phyloP scores from a whole-genome alignment of 1,139 yeast genomes.

The Groenewaldozyma auringiensis region DNA sequence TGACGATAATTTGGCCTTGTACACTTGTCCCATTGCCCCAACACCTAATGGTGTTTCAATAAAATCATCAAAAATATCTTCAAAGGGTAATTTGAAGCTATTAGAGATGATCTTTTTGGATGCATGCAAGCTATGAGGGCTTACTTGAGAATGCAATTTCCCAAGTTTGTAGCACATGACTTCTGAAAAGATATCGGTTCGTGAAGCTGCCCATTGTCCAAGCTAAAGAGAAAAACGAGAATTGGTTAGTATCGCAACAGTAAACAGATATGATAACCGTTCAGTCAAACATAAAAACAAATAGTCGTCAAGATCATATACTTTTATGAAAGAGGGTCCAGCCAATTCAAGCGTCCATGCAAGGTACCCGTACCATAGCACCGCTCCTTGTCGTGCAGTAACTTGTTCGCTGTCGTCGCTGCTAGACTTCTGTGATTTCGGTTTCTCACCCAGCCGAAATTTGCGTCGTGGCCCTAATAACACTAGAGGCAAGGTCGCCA shows the following conservation, averaged over 20 bases:
- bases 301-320: slow-evolving; percentile 18
- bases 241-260: slow-evolving; percentile 1
- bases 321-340: slow-evolving; percentile 88
- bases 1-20: slow-evolving; percentile 53
- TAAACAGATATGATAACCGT: slow-evolving; percentile 2
- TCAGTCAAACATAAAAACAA: slow-evolving; percentile 3
- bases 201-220: slow-evolving; percentile 99
- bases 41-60: slow-evolving; percentile 75
- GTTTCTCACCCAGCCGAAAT: background rate
- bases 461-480: slow-evolving; percentile 44
- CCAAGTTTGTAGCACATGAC: slow-evolving; percentile 74
- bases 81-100: slow-evolving; percentile 38
- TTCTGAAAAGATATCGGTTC: slow-evolving; percentile 85
- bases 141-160: slow-evolving; percentile 73
- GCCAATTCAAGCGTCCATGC: slow-evolving; percentile 71
- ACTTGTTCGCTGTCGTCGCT: background rate
- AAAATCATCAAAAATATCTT: slow-evolving; percentile 78
- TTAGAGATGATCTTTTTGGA: slow-evolving; percentile 48
- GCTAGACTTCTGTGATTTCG: background rate
- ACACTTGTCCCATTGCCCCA: slow-evolving; percentile 97
- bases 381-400: slow-evolving; percentile 46
- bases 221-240: slow-evolving; percentile 29
- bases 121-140: slow-evolving; percentile 55
- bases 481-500: slow-evolving; percentile 57
- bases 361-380: slow-evolving; percentile 62